phyloP scores from a whole-genome alignment of 2,329 filamentous ascomycete species.

The Aspergillus neotritici region DNA sequence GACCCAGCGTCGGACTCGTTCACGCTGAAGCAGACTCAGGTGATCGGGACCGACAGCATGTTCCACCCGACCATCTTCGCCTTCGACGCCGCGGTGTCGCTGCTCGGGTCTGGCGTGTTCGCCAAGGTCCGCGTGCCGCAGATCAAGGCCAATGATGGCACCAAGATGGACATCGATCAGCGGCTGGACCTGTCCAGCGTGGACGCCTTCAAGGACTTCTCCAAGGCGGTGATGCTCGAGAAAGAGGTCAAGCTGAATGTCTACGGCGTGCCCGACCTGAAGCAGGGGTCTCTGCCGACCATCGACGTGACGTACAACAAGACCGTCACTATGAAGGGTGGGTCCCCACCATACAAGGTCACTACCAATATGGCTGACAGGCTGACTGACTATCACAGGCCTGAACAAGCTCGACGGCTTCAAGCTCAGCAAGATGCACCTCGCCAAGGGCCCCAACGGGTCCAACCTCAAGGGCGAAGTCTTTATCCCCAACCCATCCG shows the following conservation, averaged over 20 bases:
- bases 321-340: constrained; percentile 53
- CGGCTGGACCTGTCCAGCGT: constrained; percentile 39
- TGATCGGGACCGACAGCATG: constrained; percentile 44
- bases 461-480: constrained; percentile 52
- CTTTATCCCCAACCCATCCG: constrained; percentile 55
- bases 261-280: constrained; percentile 48
- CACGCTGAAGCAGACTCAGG: constrained; percentile 44
- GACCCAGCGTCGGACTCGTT: constrained; percentile 47
- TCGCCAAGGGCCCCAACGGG: constrained; percentile 42
- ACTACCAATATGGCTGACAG: background rate
- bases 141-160: constrained; percentile 41
- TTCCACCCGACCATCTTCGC: constrained; percentile 52
- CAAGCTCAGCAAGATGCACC: constrained; percentile 44
- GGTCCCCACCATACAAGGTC: no score
- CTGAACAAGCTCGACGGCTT: constrained; percentile 54
- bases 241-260: constrained; percentile 48
- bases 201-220: constrained; percentile 47
- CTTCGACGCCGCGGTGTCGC: constrained; percentile 49
- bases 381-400: constrained; percentile 34
- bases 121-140: constrained; percentile 43
- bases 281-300: constrained; percentile 46
- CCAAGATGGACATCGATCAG: constrained; percentile 40
- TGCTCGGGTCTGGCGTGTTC: constrained; percentile 42
- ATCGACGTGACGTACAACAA: constrained; percentile 53
- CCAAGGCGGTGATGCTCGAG: constrained; percentile 43